These are phyloP conservation scores for Vinca minor DNA, from an alignment of 257 asterid species.

Conservation along the genomic window DNA sequence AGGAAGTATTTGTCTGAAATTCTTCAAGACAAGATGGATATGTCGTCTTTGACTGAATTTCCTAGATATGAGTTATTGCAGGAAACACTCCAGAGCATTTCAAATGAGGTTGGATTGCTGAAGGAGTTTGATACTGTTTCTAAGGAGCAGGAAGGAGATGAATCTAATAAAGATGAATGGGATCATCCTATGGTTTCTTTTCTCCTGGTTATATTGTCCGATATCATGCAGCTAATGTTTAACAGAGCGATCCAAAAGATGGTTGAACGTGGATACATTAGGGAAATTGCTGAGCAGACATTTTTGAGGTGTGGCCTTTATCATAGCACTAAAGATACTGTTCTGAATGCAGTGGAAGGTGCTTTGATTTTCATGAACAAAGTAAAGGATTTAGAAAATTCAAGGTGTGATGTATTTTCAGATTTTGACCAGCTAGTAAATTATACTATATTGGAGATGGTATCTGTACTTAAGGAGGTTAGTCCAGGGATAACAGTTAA, in stretches of 20 bases:
- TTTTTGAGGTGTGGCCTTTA: constrained; percentile 45
- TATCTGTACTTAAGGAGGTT: constrained; percentile 59
- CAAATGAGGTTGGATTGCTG: constrained; percentile 28
- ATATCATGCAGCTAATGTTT: constrained; percentile 33
- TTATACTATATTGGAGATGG: constrained; percentile 70
- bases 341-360: constrained; percentile 56
- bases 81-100: constrained; percentile 25
- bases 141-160: constrained; percentile 26
- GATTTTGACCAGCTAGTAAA: constrained; percentile 47
- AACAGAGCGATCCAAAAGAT: constrained; percentile 47
- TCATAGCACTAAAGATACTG: constrained; percentile 54
- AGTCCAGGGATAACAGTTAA: constrained; percentile 42
- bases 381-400: constrained; percentile 28
- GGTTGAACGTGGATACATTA: constrained; percentile 44
- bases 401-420: constrained; percentile 31
- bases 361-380: constrained; percentile 48
- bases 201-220: constrained; percentile 46
- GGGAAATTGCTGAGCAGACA: constrained; percentile 58
- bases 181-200: constrained; percentile 41
- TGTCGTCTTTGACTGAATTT: constrained; percentile 43
- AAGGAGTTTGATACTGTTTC: constrained; percentile 18
- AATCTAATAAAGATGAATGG: constrained; percentile 42
- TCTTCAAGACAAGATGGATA: constrained; percentile 25
- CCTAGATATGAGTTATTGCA: constrained; percentile 48
- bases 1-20: constrained; percentile 47